A percentile compares a stretch with the other conserved stretches of the same genome.
Evolutionary conservation across 352 stramenopile species (phyloP).

Genomic region (Achlya hypogyna): DNA sequence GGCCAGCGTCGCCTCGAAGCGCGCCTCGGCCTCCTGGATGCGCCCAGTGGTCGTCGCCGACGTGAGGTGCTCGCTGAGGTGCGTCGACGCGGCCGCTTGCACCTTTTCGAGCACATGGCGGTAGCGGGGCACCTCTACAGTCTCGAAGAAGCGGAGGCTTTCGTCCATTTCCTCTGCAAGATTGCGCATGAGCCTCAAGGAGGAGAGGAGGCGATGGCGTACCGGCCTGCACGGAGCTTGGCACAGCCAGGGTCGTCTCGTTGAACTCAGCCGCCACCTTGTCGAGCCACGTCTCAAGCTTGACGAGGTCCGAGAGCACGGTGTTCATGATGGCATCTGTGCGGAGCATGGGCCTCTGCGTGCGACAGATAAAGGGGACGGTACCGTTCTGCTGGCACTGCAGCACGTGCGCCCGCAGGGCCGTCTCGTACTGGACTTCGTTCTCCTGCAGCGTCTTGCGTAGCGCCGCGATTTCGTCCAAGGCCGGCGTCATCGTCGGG

Average conservation of each 20-base stretch:
- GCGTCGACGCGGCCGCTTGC: slow-evolving; percentile 46
- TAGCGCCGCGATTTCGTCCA: slow-evolving; percentile 26
- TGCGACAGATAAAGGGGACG: slow-evolving; percentile 6
- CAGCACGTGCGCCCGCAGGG: slow-evolving; percentile 61
- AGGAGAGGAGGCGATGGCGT: not conserved
- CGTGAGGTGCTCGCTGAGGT: slow-evolving; percentile 61
- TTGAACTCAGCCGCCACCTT: slow-evolving; percentile 49
- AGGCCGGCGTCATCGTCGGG: slow-evolving; percentile 52
- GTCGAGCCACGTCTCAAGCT: slow-evolving; percentile 73
- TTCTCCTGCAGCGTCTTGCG: slow-evolving; percentile 65
- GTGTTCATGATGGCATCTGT: slow-evolving; percentile 42
- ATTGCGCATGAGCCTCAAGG: slow-evolving; percentile 16
- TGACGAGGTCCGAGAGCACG: slow-evolving; percentile 79
- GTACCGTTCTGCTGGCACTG: slow-evolving; percentile 79
- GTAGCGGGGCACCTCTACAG: slow-evolving; percentile 77
- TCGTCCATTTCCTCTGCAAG: slow-evolving; percentile 65
- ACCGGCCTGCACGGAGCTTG: slow-evolving; percentile 4
- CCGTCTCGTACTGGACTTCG: slow-evolving; percentile 46
- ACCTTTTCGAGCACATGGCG: slow-evolving; percentile 65
- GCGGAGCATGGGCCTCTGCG: slow-evolving; percentile 1
- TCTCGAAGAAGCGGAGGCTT: slow-evolving; percentile 70
- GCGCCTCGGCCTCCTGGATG: slow-evolving; percentile 53
- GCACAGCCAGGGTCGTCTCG: not conserved
- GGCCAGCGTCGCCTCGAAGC: slow-evolving; percentile 71
- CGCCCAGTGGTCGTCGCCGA: slow-evolving; percentile 58